phyloP scores from a whole-genome alignment of 2,329 filamentous ascomycete genomes.

The Aspergillus sp. region DNA sequence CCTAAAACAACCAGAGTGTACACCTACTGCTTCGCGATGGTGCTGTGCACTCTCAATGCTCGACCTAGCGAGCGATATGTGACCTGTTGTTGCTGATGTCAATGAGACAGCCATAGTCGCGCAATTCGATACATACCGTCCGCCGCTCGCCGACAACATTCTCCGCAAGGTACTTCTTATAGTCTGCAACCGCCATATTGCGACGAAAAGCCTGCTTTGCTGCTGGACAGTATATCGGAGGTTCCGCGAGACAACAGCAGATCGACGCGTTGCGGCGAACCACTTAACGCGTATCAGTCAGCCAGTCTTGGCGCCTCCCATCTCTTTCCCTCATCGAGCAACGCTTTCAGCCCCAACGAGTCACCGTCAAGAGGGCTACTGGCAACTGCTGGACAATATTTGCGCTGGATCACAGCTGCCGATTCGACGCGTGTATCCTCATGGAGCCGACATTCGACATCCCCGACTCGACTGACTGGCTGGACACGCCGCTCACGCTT shows the following conservation, averaged over 20 bases:
- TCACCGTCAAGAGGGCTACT: background rate
- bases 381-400: background rate
- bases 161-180: slow-evolving; percentile 71
- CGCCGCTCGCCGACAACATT: slow-evolving; percentile 74
- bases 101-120: background rate
- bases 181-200: slow-evolving; percentile 49
- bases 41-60: slow-evolving; percentile 78
- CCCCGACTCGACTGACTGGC: slow-evolving; percentile 50
- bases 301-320: slow-evolving; percentile 34
- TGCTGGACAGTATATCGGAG: background rate
- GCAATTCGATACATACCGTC: slow-evolving; percentile 53
- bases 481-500: slow-evolving; percentile 45
- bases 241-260: background rate
- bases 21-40: slow-evolving; percentile 80
- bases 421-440: background rate
- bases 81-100: slow-evolving; percentile 54
- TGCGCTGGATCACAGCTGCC: background rate
- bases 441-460: slow-evolving; percentile 42
- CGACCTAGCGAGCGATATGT: slow-evolving; percentile 85
- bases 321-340: slow-evolving; percentile 1
- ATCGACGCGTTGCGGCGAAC: slow-evolving; percentile 24
- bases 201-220: background rate
- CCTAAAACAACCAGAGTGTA: background rate
- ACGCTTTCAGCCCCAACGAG: background rate
- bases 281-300: slow-evolving; percentile 47